Evolutionary conservation across 768 basidiomycete genomes (phyloP).

Genomic region (Fomitopsis pulvina): DNA sequence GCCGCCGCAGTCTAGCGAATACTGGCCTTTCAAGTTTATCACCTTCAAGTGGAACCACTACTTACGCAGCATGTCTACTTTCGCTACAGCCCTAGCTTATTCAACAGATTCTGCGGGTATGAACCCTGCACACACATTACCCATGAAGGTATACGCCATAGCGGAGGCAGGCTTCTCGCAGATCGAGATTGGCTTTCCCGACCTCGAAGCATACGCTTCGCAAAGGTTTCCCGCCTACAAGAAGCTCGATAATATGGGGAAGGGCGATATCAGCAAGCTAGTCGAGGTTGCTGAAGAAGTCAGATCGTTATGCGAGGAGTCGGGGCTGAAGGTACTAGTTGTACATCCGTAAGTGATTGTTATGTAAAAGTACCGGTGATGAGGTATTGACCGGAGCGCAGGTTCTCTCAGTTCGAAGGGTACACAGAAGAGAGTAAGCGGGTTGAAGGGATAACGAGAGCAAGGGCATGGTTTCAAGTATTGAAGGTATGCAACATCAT

Average conservation of each 20-base stretch:
- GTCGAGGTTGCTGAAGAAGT: constrained; percentile 13
- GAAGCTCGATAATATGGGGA: constrained; percentile 16
- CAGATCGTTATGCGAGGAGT: constrained; percentile 15
- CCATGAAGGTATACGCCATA: constrained; percentile 24
- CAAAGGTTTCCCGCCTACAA: constrained; percentile 15
- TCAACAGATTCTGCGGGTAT: constrained; percentile 27
- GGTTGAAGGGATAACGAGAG: constrained; percentile 14
- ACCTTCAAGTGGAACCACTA: neutral
- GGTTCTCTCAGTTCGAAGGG: constrained; percentile 23
- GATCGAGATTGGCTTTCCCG: constrained; percentile 23
- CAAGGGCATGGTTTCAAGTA: constrained; percentile 21
- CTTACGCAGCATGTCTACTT: neutral
- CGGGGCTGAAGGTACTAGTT: constrained; percentile 18
- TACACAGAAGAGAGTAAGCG: constrained; percentile 17
- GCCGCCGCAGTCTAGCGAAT: too few relatives aligned
- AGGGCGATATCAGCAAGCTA: constrained; percentile 20
- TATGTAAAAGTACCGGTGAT: neutral
- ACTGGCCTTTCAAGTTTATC: neutral
- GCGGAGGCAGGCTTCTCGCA: constrained; percentile 21
- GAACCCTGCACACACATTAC: constrained; percentile 24
- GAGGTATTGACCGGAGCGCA: neutral
- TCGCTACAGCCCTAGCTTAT: constrained; percentile 16
- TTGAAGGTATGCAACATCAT: constrained; percentile 5
- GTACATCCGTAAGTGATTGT: constrained; percentile 22
- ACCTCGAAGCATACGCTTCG: constrained; percentile 20